Base-by-base conservation (phyloP, 371 early-diverging fungal genomes). In the Mucor velutinosus region DNA sequence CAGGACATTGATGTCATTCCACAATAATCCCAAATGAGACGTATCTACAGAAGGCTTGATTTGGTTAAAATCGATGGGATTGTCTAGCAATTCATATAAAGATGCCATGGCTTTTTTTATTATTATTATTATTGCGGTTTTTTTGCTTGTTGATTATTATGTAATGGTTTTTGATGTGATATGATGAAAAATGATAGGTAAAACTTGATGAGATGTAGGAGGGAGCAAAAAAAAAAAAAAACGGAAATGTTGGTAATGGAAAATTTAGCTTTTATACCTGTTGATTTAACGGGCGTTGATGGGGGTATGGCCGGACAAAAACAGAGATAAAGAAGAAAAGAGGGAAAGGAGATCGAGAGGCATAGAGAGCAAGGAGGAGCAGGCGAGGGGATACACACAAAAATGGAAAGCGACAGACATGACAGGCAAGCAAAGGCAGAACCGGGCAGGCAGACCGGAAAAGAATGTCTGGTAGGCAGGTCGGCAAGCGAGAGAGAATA, bases 31-130 rank as follows among this genome's bases (percentile, higher is more conserved):
- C 19, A 45, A 14, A 21, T 23, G 37, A 58, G 58, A 51, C 12
- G 49, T 19, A 7, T 65, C 27, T 23, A 29, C 27, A 7, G 27
- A 11, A n/a, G 37, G 35, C 21, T 53, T 66, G 29, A 66, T 53
- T 27, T 60, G 53, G 8, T 55, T 37, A 15, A 66, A 66, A 29
- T 66, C 41, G 21, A 66, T 66, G 7, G 60, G 53, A 15, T 59
- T 21, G n/a, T 60, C 39, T 14, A 57, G 33, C n/a, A 57, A 15
- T 30, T 57, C 33, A 10, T 57, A n/a, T 4, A 53, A 53, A 53
- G 53, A 53, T 53, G 15, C 14, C 53, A 53, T 53, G 10, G 8
- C 4, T 53, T 17, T 53, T 17, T 41, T 41, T 41, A 41, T 41
- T 41, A 17, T 41, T 41, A 5, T 41, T 41, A 41, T 41, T 41